phyloP scores from a whole-genome alignment of 306 rosid species.

The Carpinus viminea region DNA sequence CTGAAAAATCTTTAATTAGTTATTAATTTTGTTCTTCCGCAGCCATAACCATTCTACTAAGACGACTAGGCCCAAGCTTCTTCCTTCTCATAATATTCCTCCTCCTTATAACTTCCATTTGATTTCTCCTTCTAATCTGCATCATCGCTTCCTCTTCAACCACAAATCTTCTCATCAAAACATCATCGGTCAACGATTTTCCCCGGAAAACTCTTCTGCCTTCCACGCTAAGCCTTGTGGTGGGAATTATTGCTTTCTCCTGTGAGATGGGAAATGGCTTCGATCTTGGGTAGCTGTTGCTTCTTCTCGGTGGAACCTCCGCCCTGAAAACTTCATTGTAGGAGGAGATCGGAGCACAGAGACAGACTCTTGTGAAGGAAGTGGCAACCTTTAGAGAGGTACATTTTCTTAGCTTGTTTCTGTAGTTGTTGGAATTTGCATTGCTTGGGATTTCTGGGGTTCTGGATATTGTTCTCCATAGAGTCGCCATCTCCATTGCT shows the following conservation, averaged over 20 bases:
- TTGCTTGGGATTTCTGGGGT: constrained; percentile 36
- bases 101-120: constrained; percentile 80
- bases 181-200: constrained; percentile 87
- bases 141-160: constrained; percentile 95
- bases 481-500: constrained; percentile 61
- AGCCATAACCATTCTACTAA: constrained; percentile 75
- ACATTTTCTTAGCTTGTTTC: constrained; percentile 71
- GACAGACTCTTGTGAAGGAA: constrained; percentile 84
- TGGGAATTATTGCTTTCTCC: constrained; percentile 29
- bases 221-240: constrained; percentile 63
- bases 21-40: constrained; percentile 19
- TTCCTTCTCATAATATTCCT: constrained; percentile 67
- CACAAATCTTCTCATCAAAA: constrained; percentile 87
- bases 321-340: constrained; percentile 72
- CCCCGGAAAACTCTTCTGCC: constrained; percentile 80
- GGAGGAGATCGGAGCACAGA: constrained; percentile 90
- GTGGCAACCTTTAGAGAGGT: constrained; percentile 78
- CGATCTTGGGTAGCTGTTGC: constrained; percentile 84
- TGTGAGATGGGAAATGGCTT: constrained; percentile 45
- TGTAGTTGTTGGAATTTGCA: constrained; percentile 13
- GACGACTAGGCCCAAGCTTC: constrained; percentile 88
- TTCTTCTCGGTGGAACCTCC: constrained; percentile 81
- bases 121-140: constrained; percentile 85
- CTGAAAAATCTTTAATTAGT: background rate
- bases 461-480: constrained; percentile 62